phyloP scores from a whole-genome alignment of 768 basidiomycete genomes.

The Amanita rimosa region DNA sequence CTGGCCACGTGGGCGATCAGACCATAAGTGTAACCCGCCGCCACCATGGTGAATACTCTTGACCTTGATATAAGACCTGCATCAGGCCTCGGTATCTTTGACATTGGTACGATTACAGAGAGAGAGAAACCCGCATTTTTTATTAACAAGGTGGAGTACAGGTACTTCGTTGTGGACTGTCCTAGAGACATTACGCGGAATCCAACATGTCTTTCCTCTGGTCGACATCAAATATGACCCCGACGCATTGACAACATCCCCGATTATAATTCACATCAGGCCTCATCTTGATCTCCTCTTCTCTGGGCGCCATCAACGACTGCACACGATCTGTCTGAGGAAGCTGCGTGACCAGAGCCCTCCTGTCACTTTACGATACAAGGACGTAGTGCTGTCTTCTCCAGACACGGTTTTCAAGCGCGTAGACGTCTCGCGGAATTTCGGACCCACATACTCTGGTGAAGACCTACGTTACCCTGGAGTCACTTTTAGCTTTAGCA shows the following conservation, averaged over 20 bases:
- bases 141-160: conserved; percentile 14
- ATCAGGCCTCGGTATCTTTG: conserved; percentile 65
- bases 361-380: conserved; percentile 59
- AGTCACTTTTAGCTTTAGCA: conserved; percentile 76
- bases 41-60: conserved; percentile 50
- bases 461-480: conserved; percentile 77
- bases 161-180: conserved; percentile 74
- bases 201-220: conserved; percentile 65
- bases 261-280: conserved; percentile 66
- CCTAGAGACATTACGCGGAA: conserved; percentile 52
- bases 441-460: conserved; percentile 74
- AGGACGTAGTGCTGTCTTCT: conserved; percentile 51
- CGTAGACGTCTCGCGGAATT: conserved; percentile 55
- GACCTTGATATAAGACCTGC: conserved; percentile 74
- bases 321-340: conserved; percentile 68
- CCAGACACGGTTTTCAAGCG: conserved; percentile 48
- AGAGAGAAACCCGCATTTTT: neutral
- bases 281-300: conserved; percentile 83
- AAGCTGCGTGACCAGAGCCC: conserved; percentile 58
- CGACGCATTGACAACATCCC: conserved; percentile 56
- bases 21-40: neutral
- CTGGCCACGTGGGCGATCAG: neutral
- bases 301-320: conserved; percentile 65
- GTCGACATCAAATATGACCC: conserved; percentile 79
- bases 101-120: conserved; percentile 38